A percentile compares a stretch with the other conserved stretches of the same genome.
phyloP scores from a whole-genome alignment of 192 early-diverging fungal species.

The Chytriomyces confervae region DNA sequence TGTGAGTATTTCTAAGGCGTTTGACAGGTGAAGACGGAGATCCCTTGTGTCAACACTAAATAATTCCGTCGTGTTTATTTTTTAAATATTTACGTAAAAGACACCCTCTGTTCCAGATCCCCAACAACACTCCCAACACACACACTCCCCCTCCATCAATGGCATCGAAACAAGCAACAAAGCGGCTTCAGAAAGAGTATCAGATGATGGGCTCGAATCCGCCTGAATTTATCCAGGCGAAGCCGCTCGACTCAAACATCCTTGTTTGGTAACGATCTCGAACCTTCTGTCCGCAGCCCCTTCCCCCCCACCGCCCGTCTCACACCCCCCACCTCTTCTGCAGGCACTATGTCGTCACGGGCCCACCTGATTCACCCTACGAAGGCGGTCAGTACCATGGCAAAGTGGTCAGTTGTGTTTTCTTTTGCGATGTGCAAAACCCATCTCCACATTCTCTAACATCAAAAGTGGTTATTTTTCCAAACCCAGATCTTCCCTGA shows the following conservation, averaged over 20 bases:
- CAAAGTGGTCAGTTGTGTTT: conserved; percentile 60
- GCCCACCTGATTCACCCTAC: conserved; percentile 95
- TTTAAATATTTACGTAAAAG: no score
- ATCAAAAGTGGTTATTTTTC: conserved; percentile 56
- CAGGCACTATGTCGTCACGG: conserved; percentile 96
- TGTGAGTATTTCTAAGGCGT: no score
- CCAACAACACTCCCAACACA: background rate
- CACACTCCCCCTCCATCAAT: conserved; percentile 25
- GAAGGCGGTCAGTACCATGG: conserved; percentile 92
- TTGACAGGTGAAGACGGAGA: no score
- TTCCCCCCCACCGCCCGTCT: background rate
- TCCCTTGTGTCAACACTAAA: no score
- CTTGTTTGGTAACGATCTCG: conserved; percentile 79
- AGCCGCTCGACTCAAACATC: conserved; percentile 93
- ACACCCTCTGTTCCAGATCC: background rate
- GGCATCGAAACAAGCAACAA: conserved; percentile 55
- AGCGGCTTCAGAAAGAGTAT: conserved; percentile 61
- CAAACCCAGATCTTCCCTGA: conserved; percentile 22
- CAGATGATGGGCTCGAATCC: conserved; percentile 60
- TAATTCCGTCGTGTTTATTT: no score
- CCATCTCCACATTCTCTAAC: conserved; percentile 76
- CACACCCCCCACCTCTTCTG: background rate
- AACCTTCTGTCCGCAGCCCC: background rate
- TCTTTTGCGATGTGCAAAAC: conserved; percentile 69
- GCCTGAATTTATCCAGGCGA: conserved; percentile 86